Percentiles rank a stretch among this genome's conserved stretches.
These are phyloP conservation scores for Xylariomycetidae sp. DNA, from an alignment of 2,329 filamentous ascomycete species.

Conservation along the genomic window DNA sequence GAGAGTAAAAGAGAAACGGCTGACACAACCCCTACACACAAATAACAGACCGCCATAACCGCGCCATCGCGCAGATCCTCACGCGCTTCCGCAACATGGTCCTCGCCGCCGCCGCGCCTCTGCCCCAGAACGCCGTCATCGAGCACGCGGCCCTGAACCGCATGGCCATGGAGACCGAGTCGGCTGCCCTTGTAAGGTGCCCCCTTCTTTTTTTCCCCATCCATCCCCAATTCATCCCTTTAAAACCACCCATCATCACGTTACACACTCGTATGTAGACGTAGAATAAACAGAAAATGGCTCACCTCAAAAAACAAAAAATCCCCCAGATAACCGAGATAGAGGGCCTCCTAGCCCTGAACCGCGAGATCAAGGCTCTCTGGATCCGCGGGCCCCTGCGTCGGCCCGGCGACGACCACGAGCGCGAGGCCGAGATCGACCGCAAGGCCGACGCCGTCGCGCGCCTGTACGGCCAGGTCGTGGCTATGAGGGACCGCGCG, in stretches of 20 bases:
- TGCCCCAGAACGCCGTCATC: constrained; percentile 28
- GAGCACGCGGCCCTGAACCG: constrained; percentile 35
- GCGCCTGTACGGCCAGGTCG: constrained; percentile 24
- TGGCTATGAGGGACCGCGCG: constrained; percentile 19
- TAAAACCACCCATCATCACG: not conserved
- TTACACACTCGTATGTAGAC: not conserved
- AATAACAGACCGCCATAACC: constrained; percentile 41
- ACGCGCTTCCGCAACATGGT: constrained; percentile 40
- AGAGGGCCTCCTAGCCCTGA: constrained; percentile 42
- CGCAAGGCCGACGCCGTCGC: constrained; percentile 33
- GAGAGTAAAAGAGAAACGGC: too few species aligned
- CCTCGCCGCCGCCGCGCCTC: constrained; percentile 29
- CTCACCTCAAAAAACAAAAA: constrained; percentile 1
- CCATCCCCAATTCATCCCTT: not conserved
- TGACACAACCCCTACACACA: too few species aligned
- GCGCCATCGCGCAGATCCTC: constrained; percentile 40
- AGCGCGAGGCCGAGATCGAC: constrained; percentile 29
- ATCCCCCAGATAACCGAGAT: constrained; percentile 36
- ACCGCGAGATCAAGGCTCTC: constrained; percentile 43
- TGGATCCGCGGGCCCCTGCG: constrained; percentile 45
- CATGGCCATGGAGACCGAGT: constrained; percentile 35
- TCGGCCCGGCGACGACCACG: constrained; percentile 36
- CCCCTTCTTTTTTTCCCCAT: not conserved
- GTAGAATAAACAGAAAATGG: not conserved
- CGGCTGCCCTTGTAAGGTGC: constrained; percentile 29